phyloP scores from a whole-genome alignment of 768 basidiomycete genomes.

The Leccinum boreale region DNA sequence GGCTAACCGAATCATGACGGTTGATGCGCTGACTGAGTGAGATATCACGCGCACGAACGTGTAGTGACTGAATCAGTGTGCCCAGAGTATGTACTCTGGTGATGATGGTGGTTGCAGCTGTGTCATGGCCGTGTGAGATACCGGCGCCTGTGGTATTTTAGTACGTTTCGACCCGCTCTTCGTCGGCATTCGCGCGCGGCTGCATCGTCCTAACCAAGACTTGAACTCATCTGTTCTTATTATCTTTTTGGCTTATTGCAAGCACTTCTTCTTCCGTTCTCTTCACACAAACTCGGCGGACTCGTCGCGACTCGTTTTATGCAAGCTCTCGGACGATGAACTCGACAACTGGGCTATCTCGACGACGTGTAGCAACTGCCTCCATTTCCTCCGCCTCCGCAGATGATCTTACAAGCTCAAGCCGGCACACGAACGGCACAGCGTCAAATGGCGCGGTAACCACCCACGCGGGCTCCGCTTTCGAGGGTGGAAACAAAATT shows the following conservation, averaged over 20 bases:
- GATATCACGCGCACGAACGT: neutral
- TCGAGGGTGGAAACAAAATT: slow-evolving; percentile 83
- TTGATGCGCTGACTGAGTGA: too few relatives aligned
- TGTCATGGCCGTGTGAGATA: neutral
- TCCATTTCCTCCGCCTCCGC: slow-evolving; percentile 36
- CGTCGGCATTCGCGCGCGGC: slow-evolving; percentile 3
- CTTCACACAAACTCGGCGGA: neutral
- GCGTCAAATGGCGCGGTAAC: slow-evolving; percentile 28
- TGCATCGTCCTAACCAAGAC: slow-evolving; percentile 3
- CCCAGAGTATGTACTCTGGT: neutral
- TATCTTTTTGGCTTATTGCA: slow-evolving; percentile 1
- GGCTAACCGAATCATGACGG: neutral
- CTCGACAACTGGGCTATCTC: slow-evolving; percentile 52
- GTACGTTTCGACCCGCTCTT: slow-evolving; percentile 9
- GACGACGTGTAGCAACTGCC: slow-evolving; percentile 50
- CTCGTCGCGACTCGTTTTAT: slow-evolving; percentile 5
- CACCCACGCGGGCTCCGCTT: slow-evolving; percentile 75
- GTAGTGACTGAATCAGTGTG: neutral
- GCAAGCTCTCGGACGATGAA: slow-evolving; percentile 39
- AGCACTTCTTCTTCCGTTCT: slow-evolving; percentile 2
- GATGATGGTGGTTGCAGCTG: neutral
- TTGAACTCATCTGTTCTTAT: neutral
- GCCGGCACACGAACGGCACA: slow-evolving; percentile 30
- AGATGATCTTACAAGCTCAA: slow-evolving; percentile 36
- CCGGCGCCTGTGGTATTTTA: neutral